phyloP scores from a whole-genome alignment of 2,329 filamentous ascomycete species.

The Penicillium sp. region DNA sequence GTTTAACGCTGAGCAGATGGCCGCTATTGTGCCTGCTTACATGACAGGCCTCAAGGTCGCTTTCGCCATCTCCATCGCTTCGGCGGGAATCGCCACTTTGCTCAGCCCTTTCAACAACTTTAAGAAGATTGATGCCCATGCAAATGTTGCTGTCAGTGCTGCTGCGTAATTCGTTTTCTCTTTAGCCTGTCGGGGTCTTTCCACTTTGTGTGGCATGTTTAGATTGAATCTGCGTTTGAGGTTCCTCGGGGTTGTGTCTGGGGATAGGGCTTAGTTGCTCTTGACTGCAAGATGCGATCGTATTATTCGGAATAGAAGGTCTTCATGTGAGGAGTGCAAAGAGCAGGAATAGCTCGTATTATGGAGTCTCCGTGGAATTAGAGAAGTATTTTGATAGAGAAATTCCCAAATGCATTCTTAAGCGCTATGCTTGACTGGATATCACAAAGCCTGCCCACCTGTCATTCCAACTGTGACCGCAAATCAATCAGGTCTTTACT shows the following conservation, averaged over 20 bases:
- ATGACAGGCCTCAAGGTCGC: slow-evolving; percentile 32
- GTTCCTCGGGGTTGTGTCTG: neutral
- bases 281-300: too few species aligned
- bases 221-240: neutral
- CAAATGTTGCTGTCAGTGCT: neutral
- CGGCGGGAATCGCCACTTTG: slow-evolving; percentile 16
- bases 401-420: slow-evolving; percentile 1
- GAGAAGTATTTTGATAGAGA: neutral
- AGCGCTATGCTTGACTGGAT: slow-evolving; percentile 6
- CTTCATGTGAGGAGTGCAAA: too few species aligned
- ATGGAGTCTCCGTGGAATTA: too few species aligned
- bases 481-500: slow-evolving; percentile 37
- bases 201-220: neutral
- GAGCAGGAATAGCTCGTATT: too few species aligned
- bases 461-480: slow-evolving; percentile 6
- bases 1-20: slow-evolving; percentile 27
- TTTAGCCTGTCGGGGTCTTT: neutral
- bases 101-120: neutral
- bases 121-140: slow-evolving; percentile 6
- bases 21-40: slow-evolving; percentile 33
- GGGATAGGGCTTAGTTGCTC: neutral
- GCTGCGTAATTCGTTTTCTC: neutral
- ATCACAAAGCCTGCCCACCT: neutral
- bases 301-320: too few species aligned
- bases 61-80: slow-evolving; percentile 21